phyloP scores from a whole-genome alignment of 1,284 basidiomycete genomes.

The Melampsora americana region DNA sequence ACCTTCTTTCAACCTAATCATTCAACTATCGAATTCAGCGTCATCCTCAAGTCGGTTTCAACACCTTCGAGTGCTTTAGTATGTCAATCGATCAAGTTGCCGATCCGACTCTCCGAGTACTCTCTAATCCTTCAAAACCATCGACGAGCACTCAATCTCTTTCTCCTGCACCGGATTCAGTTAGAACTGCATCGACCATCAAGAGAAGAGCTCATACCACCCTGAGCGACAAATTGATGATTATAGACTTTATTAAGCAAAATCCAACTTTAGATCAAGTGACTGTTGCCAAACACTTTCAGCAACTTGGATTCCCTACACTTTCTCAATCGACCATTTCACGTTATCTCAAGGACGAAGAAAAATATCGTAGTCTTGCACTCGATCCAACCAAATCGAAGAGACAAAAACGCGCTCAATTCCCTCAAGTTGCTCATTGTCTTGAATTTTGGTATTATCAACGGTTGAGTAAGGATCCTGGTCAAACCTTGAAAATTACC shows the following conservation, averaged over 20 bases:
- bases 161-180: no score
- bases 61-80: not conserved
- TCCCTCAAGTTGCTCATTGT: constrained; percentile 24
- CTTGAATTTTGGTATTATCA: constrained; percentile 38
- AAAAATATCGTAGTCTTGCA: constrained; percentile 24
- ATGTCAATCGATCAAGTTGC: not conserved
- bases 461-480: constrained; percentile 3
- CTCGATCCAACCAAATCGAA: constrained; percentile 32
- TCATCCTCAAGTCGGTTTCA: not conserved
- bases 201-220: constrained; percentile 39
- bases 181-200: not conserved
- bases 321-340: constrained; percentile 44
- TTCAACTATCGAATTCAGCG: not conserved
- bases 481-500: not conserved
- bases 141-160: no score
- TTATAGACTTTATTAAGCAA: constrained; percentile 32
- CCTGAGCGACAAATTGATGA: constrained; percentile 35
- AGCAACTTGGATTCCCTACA: constrained; percentile 31
- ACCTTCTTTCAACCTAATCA: not conserved
- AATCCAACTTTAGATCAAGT: constrained; percentile 35
- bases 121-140: not conserved
- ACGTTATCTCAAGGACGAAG: constrained; percentile 41
- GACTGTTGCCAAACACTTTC: constrained; percentile 39
- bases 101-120: not conserved
- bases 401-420: constrained; percentile 35